Evolutionary conservation across 129 eudicot genomes (phyloP).

Genomic region (Saussurea involucrata): DNA sequence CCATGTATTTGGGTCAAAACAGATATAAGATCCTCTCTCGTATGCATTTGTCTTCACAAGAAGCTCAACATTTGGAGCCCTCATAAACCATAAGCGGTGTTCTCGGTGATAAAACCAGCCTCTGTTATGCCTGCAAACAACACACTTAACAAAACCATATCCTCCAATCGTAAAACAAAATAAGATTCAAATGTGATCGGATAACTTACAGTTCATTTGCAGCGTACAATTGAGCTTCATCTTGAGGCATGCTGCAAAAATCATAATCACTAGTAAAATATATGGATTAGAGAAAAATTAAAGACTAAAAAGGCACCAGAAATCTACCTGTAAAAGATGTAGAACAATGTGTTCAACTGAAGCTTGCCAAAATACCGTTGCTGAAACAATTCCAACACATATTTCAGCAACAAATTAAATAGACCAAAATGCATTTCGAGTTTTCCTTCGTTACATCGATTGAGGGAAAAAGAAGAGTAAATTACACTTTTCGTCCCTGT

Average conservation of each 20-base stretch:
- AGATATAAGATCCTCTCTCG: slow-evolving; percentile 80
- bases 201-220: slow-evolving; percentile 83
- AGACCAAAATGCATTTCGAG: neutral
- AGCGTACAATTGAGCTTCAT: slow-evolving; percentile 85
- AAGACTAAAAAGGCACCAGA: neutral
- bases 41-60: slow-evolving; percentile 66
- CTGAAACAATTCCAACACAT: slow-evolving; percentile 46
- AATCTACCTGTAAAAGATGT: slow-evolving; percentile 79
- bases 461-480: too few species aligned
- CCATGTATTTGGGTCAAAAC: slow-evolving; percentile 92
- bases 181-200: neutral
- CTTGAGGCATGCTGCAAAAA: slow-evolving; percentile 90
- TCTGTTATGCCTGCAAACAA: slow-evolving; percentile 57
- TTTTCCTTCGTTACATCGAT: too few species aligned
- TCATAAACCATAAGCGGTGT: slow-evolving; percentile 63
- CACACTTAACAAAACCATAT: neutral
- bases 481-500: too few species aligned
- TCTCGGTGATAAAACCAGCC: slow-evolving; percentile 90
- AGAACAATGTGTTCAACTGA: slow-evolving; percentile 76
- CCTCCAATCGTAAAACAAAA: neutral
- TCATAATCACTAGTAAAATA: slow-evolving; percentile 1
- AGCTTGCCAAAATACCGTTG: slow-evolving; percentile 74
- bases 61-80: slow-evolving; percentile 65
- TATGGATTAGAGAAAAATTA: neutral
- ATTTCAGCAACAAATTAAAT: slow-evolving; percentile 12